Conservation (phyloP, 2,329 filamentous ascomycete species). For the Emmonsiellopsis sp. region DNA sequence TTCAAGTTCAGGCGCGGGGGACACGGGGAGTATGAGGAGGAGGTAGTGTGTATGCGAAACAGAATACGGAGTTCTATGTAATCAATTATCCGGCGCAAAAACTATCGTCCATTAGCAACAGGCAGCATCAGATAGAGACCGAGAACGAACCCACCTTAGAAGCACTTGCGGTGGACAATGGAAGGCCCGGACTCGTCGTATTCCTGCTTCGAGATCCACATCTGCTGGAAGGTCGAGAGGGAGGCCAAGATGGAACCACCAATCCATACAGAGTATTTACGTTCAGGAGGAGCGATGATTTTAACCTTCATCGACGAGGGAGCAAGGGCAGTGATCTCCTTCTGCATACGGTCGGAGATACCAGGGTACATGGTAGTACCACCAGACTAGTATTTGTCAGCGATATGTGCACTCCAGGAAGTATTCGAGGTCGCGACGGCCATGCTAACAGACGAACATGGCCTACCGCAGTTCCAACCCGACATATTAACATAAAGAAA, state of each 20-base stretch:
- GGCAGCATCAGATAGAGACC: too few species aligned
- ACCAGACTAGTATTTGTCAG: slow-evolving; percentile 62
- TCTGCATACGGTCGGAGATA: slow-evolving; percentile 99
- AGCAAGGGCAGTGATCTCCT: slow-evolving; percentile 99
- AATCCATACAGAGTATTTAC: slow-evolving; percentile 99
- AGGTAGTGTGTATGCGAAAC: not conserved
- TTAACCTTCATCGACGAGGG: slow-evolving; percentile 99
- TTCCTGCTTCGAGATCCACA: slow-evolving; percentile 99
- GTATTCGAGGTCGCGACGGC: too few species aligned
- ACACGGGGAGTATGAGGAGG: not conserved
- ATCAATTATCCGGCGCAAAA: not conserved
- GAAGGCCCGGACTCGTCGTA: slow-evolving; percentile 99
- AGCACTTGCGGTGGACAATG: slow-evolving; percentile 99
- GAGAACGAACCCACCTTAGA: slow-evolving; percentile 59
- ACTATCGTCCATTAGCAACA: not conserved
- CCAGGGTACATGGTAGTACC: slow-evolving; percentile 99
- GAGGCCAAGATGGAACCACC: slow-evolving; percentile 99
- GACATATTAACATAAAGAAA: not conserved
- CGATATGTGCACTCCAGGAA: too few species aligned
- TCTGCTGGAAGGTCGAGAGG: slow-evolving; percentile 99
- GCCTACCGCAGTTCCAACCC: too few species aligned
- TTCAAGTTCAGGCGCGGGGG: not conserved
- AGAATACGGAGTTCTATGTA: not conserved
- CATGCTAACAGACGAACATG: too few species aligned
- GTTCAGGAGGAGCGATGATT: slow-evolving; percentile 99